Evolutionary conservation across 2,329 filamentous ascomycete species (phyloP), one percentile per base, ranked within the genome.

Genomic region (Pseudonectria foliicola): DNA sequence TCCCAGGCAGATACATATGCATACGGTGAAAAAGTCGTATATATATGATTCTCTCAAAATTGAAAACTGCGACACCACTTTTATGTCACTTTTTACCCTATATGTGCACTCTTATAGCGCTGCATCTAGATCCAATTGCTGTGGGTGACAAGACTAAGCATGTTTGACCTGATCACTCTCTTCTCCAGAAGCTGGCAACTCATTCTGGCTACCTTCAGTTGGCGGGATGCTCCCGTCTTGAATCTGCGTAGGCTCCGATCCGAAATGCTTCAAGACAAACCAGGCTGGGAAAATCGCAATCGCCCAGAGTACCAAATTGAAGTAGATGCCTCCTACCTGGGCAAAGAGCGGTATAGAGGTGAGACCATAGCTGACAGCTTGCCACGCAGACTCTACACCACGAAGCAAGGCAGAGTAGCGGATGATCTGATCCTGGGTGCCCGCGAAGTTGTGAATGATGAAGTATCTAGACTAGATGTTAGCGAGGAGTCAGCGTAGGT

Each of bases 331-430:
- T 3, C 80, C 82, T 3, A 83, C 69, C 32, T 78, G 62, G 2
- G 73, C 80, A 54, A 86, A 80, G 6, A 83, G 54, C 0, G 64
- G 60, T 8, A 85, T 45, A 3, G 76, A 79, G 7, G 71, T 74
- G 1, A 85, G 56, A 0, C 82, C 82, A 40, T 86, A 87, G 48
- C 78, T 82, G 12, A 87, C 60, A 6, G 81, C 82, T 53, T 87
- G 82, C 62, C 78, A 81, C 0, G 79, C 82, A 2, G 79, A 84
- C 57, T 87, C 82, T 0, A 78, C 82, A 1, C 78, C 82, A 36
- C 82, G 68, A 3, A 87, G 63, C 10, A 87, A 57, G 1, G 78
- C 80, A 0, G 82, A 73, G 48, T 81, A 79, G 1, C 82, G 71
- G 28, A 87, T 73, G 2, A 85, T 71, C 45, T 87, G 76, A 15